A percentile compares a stretch with the other conserved stretches of the same genome.
phyloP scores from a whole-genome alignment of 805 yeast genomes.

The Saturnispora gosingensis region DNA sequence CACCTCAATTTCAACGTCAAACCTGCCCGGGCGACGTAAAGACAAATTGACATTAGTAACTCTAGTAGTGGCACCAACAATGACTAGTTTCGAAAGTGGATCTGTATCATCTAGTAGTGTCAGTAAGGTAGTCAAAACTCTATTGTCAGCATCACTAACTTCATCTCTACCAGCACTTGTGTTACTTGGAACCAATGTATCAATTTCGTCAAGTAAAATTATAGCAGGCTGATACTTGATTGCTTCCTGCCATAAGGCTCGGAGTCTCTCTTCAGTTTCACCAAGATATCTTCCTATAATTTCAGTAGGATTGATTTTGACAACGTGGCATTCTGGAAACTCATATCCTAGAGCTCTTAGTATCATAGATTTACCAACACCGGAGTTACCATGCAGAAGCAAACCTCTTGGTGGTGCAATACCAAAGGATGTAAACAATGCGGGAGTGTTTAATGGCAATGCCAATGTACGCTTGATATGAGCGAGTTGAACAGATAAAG shows the following conservation, averaged over 20 bases:
- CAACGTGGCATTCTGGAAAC: slow-evolving; percentile 62
- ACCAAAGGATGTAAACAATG: slow-evolving; percentile 73
- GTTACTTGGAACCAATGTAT: slow-evolving; percentile 80
- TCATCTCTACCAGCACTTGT: slow-evolving; percentile 52
- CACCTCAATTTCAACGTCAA: slow-evolving; percentile 85
- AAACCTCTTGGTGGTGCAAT: slow-evolving; percentile 90
- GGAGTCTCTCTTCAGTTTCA: slow-evolving; percentile 81
- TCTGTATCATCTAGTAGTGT: slow-evolving; percentile 77
- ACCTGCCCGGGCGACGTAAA: slow-evolving; percentile 82
- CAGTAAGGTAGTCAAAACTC: slow-evolving; percentile 83
- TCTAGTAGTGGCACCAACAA: slow-evolving; percentile 88
- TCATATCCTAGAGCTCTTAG: slow-evolving; percentile 75
- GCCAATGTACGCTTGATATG: slow-evolving; percentile 58
- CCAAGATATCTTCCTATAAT: slow-evolving; percentile 90
- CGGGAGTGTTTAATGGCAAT: slow-evolving; percentile 72
- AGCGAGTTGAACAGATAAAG: slow-evolving; percentile 55
- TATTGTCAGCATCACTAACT: slow-evolving; percentile 78
- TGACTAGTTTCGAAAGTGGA: slow-evolving; percentile 41
- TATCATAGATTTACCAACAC: slow-evolving; percentile 92
- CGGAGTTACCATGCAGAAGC: slow-evolving; percentile 92
- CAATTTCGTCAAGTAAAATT: slow-evolving; percentile 87
- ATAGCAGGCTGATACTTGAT: slow-evolving; percentile 77
- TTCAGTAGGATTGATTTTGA: slow-evolving; percentile 83
- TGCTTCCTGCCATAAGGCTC: slow-evolving; percentile 81
- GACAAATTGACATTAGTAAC: slow-evolving; percentile 90